phyloP scores from a whole-genome alignment of 1,284 basidiomycete genomes.

The Mycena sp. region DNA sequence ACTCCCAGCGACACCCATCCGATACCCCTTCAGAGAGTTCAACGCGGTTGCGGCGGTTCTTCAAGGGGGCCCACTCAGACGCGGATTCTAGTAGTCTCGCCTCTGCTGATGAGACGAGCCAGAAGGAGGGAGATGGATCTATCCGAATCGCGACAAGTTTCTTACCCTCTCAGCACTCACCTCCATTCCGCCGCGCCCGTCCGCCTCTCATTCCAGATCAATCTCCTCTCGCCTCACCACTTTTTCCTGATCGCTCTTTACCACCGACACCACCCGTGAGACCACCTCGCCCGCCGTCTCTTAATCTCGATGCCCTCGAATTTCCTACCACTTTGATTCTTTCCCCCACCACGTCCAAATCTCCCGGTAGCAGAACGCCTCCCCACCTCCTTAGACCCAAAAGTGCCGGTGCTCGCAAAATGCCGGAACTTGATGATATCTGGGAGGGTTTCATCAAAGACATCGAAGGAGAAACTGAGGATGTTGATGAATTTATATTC shows the following conservation, averaged over 20 bases:
- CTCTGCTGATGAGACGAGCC: not conserved
- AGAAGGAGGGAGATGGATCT: not conserved
- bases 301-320: slow-evolving; percentile 32
- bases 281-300: slow-evolving; percentile 41
- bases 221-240: slow-evolving; percentile 5
- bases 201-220: not conserved
- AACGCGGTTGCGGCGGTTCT: slow-evolving; percentile 13
- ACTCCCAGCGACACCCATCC: slow-evolving; percentile 3
- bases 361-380: not conserved
- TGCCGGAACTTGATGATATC: slow-evolving; percentile 38
- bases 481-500: slow-evolving; percentile 17
- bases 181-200: not conserved
- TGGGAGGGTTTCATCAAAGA: slow-evolving; percentile 38
- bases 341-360: not conserved
- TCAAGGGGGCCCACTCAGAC: slow-evolving; percentile 9
- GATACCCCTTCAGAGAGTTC: slow-evolving; percentile 14
- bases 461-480: slow-evolving; percentile 7
- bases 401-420: slow-evolving; percentile 7
- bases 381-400: not conserved
- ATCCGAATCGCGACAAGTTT: not conserved
- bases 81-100: slow-evolving; percentile 8
- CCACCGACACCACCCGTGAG: slow-evolving; percentile 33
- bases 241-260: slow-evolving; percentile 11
- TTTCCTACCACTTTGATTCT: not conserved
- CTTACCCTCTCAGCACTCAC: not conserved